These are phyloP conservation scores for Rhamnella rubrinervis DNA, from an alignment of 331 rosid species.

Conservation along the genomic window DNA sequence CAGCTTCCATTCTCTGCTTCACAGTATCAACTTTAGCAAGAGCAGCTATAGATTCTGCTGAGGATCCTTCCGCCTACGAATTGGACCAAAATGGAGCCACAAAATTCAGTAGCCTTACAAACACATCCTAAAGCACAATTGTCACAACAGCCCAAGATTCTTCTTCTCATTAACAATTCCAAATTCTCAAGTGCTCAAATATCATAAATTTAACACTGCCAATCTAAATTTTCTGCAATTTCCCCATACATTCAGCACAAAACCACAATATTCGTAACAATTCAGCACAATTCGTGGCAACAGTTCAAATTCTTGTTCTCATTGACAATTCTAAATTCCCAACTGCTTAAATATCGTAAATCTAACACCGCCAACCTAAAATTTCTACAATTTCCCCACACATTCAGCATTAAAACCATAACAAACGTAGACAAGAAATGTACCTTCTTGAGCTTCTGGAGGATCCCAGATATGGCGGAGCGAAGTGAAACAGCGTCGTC, in stretches of 20 bases:
- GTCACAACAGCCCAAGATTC: neutral
- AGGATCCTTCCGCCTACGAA: constrained; percentile 91
- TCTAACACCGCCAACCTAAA: constrained; percentile 7
- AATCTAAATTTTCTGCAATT: neutral
- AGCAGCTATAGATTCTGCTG: constrained; percentile 96
- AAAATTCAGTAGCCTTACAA: neutral
- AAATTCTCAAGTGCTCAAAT: neutral
- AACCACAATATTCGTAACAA: neutral
- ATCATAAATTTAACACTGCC: constrained; percentile 3
- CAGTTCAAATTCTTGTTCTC: neutral
- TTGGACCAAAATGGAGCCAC: neutral
- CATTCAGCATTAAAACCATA: neutral
- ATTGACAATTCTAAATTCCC: neutral
- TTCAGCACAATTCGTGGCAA: neutral
- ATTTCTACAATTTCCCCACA: neutral
- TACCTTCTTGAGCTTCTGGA: constrained; percentile 91
- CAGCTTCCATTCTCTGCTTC: constrained; percentile 99
- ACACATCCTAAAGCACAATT: neutral
- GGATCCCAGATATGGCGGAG: constrained; percentile 77
- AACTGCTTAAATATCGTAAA: neutral
- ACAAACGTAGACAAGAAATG: neutral
- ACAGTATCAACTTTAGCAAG: constrained; percentile 89
- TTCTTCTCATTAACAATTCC: neutral
- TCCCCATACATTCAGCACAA: neutral
- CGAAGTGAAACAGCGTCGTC: constrained; percentile 93